Conservation (phyloP, 805 yeast genomes). For the Ogataea angusta region DNA sequence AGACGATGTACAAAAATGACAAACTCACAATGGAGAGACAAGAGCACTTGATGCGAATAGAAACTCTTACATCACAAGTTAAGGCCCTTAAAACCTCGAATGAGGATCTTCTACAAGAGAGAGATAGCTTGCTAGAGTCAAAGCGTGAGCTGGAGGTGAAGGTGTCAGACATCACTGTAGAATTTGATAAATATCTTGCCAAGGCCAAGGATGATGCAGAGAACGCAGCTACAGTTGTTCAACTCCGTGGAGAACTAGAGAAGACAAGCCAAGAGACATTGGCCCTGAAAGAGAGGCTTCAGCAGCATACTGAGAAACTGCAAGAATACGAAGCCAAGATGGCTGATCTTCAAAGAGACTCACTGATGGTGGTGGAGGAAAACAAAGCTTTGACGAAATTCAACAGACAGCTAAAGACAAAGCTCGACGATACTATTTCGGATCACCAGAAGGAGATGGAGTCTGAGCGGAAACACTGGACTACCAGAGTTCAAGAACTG, state of each 20-base stretch:
- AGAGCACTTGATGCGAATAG: slow-evolving; percentile 44
- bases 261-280: slow-evolving; percentile 32
- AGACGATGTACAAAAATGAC: slow-evolving; percentile 43
- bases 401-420: slow-evolving; percentile 47
- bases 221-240: slow-evolving; percentile 29
- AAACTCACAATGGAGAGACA: slow-evolving; percentile 39
- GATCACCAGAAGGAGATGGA: slow-evolving; percentile 52
- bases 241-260: slow-evolving; percentile 35
- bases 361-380: slow-evolving; percentile 60
- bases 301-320: slow-evolving; percentile 20
- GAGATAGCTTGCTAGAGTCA: slow-evolving; percentile 55
- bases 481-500: slow-evolving; percentile 48
- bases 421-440: slow-evolving; percentile 44
- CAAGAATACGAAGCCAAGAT: slow-evolving; percentile 25
- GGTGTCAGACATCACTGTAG: slow-evolving; percentile 39
- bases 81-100: slow-evolving; percentile 55
- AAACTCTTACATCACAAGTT: slow-evolving; percentile 50
- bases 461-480: slow-evolving; percentile 54
- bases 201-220: slow-evolving; percentile 32
- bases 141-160: slow-evolving; percentile 45
- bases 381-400: slow-evolving; percentile 59
- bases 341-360: slow-evolving; percentile 47
- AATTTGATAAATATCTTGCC: slow-evolving; percentile 37
- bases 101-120: slow-evolving; percentile 58
- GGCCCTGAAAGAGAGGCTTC: slow-evolving; percentile 30